Evolutionary conservation across 202 grass and related monocot species (phyloP).

Genomic region (Schoenoplectus triqueter): DNA sequence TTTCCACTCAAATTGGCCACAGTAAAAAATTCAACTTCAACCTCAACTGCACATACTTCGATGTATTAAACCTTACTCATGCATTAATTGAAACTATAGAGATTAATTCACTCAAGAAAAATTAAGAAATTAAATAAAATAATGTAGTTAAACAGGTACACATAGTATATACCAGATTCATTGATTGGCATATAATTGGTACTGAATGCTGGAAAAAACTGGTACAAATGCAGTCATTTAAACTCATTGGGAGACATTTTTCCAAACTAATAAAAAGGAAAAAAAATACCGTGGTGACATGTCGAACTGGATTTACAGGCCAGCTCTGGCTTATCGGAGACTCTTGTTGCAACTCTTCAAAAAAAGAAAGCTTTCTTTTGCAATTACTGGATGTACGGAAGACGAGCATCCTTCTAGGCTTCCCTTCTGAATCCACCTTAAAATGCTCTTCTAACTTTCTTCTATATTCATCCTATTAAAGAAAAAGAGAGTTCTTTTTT

Average conservation of each 20-base stretch:
- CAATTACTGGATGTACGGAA: conserved; percentile 36
- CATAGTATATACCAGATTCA: not conserved
- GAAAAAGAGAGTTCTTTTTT: not conserved
- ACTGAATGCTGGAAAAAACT: not conserved
- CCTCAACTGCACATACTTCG: not conserved
- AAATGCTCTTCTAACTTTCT: conserved; percentile 43
- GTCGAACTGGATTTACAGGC: conserved; percentile 22
- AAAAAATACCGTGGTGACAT: conserved; percentile 36
- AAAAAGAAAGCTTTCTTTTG: conserved; percentile 33
- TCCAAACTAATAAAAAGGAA: not conserved
- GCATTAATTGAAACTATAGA: conserved; percentile 5
- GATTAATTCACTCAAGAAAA: not conserved
- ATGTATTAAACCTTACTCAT: not conserved
- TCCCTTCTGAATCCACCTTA: conserved; percentile 44
- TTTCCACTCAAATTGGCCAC: not conserved
- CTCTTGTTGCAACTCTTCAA: conserved; percentile 40
- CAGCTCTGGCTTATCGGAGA: not conserved
- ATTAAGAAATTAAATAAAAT: not conserved
- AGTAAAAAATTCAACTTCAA: not conserved
- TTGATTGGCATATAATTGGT: not conserved
- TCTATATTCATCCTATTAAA: conserved; percentile 48
- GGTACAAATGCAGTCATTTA: not conserved
- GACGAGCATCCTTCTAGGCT: conserved; percentile 40
- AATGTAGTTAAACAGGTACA: not conserved
- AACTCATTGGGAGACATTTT: not conserved